Evolutionary conservation across 2,329 filamentous ascomycete genomes (phyloP), one percentile per base, ranked within the genome.

Genomic region (Venturiaceae sp.): DNA sequence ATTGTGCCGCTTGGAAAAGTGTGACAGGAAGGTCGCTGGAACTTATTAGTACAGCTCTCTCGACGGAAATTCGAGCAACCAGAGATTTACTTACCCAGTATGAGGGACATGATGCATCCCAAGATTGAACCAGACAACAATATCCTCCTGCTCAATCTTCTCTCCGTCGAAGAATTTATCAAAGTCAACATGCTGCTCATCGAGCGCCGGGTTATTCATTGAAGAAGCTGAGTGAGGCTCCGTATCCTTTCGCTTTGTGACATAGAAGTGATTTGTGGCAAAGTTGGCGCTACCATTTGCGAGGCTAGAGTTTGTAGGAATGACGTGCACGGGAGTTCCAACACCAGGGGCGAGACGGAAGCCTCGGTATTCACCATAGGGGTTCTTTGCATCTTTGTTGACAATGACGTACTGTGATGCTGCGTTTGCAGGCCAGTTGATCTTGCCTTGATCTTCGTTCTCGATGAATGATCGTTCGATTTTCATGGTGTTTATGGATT

Each of bases 51-150:
- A 3, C n/a, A n/a, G n/a, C n/a, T n/a, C n/a, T n/a, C n/a, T n/a
- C n/a, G n/a, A n/a, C n/a, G n/a, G n/a, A n/a, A n/a, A n/a, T n/a
- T n/a, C n/a, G n/a, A n/a, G n/a, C n/a, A n/a, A 58, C 19, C n/a
- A n/a, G n/a, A 62, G 2, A 47, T 5, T 14, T 28, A 47, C 44
- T 28, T 81, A 78, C 26, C 74, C 75, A 1, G 79, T 77, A 63
- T 80, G 75, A 7, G 81, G 78, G 19, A 82, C 67, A 64, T 83
- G 81, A 63, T 83, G 80, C 77, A 80, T 83, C n/a, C 81, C 81
- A 8, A 80, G 63, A 59, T 80, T 83, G 60, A 83, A 72, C 74
- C 77, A 83, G 14, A 82, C 57, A 2, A 82, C 79, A 13, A 79
- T 59, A 57, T 78, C 76, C 64, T 77, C 73, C 56, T 78, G 71